Conservation (phyloP, 768 basidiomycete genomes). For the Leccinum longicurvipes region DNA sequence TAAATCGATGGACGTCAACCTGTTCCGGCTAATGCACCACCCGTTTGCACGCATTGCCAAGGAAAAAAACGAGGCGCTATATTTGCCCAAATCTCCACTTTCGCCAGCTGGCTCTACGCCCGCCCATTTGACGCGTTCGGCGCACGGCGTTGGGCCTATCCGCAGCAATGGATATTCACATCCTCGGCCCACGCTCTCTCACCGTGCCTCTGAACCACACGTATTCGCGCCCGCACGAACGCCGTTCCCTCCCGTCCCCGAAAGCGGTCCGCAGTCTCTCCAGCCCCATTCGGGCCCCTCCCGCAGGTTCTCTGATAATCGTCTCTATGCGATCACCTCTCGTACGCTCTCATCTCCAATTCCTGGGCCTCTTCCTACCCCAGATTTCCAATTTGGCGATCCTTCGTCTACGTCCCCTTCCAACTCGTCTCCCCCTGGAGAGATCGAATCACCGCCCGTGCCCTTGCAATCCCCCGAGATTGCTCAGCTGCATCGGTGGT, state of each 20-base stretch:
- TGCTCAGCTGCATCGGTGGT: conserved; percentile 35
- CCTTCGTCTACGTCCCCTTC: conserved; percentile 46
- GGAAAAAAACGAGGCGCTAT: conserved; percentile 35
- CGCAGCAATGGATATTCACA: conserved; percentile 46
- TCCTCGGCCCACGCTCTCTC: conserved; percentile 29
- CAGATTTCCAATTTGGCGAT: conserved; percentile 62
- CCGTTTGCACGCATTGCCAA: conserved; percentile 33
- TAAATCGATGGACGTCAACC: conserved; percentile 40
- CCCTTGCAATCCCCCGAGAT: conserved; percentile 45
- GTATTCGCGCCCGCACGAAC: conserved; percentile 38
- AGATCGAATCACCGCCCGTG: conserved; percentile 29
- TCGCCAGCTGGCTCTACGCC: conserved; percentile 30
- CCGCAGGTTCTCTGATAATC: conserved; percentile 42
- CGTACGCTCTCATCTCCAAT: conserved; percentile 46
- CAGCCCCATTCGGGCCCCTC: conserved; percentile 7
- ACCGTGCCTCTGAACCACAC: conserved; percentile 33
- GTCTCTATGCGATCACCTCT: conserved; percentile 45
- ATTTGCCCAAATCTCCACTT: conserved; percentile 32
- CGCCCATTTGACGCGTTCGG: conserved; percentile 36
- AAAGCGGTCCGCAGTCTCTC: conserved; percentile 13
- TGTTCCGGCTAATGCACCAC: conserved; percentile 52
- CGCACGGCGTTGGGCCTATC: conserved; percentile 35
- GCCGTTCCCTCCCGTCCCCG: conserved; percentile 32
- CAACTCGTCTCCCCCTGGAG: conserved; percentile 50
- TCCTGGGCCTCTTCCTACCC: conserved; percentile 56